Conservation (phyloP, 2,329 filamentous ascomycete genomes). For the Fusarium sacchari region DNA sequence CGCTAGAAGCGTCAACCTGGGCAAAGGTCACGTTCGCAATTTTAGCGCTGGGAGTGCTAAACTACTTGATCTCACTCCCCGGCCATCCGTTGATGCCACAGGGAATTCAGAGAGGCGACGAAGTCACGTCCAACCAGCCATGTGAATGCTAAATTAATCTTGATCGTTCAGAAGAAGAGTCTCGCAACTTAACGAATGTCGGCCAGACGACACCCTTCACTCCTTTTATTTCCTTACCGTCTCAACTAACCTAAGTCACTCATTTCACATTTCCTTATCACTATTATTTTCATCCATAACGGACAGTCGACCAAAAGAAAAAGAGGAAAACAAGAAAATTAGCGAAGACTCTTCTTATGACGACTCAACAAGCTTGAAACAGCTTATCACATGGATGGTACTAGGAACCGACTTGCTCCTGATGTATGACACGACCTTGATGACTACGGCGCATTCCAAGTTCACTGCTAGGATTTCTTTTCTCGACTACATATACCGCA, state of each 20-base stretch:
- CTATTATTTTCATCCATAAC: constrained; percentile 16
- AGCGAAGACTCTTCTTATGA: constrained; percentile 37
- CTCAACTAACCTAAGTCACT: constrained; percentile 48
- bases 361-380: constrained; percentile 3
- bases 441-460: constrained; percentile 38
- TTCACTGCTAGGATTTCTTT: constrained; percentile 42
- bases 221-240: constrained; percentile 39
- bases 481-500: constrained; percentile 46
- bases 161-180: constrained; percentile 39
- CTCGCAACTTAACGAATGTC: constrained; percentile 13
- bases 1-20: constrained; percentile 76
- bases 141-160: constrained; percentile 29
- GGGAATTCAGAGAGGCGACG: constrained; percentile 48
- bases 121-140: constrained; percentile 32
- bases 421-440: constrained; percentile 43
- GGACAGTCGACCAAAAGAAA: constrained; percentile 27
- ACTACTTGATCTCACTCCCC: constrained; percentile 73
- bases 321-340: constrained; percentile 34
- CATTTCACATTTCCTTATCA: constrained; percentile 47
- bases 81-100: constrained; percentile 63
- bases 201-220: constrained; percentile 23
- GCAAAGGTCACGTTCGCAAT: constrained; percentile 72
- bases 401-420: constrained; percentile 20
- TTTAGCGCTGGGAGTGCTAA: constrained; percentile 83
- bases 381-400: background rate